Percentiles rank a stretch among this genome's conserved stretches.
These are phyloP conservation scores for Aspergillus fumigatiaffinis DNA, from an alignment of 2,329 filamentous ascomycete species.

Conservation along the genomic window DNA sequence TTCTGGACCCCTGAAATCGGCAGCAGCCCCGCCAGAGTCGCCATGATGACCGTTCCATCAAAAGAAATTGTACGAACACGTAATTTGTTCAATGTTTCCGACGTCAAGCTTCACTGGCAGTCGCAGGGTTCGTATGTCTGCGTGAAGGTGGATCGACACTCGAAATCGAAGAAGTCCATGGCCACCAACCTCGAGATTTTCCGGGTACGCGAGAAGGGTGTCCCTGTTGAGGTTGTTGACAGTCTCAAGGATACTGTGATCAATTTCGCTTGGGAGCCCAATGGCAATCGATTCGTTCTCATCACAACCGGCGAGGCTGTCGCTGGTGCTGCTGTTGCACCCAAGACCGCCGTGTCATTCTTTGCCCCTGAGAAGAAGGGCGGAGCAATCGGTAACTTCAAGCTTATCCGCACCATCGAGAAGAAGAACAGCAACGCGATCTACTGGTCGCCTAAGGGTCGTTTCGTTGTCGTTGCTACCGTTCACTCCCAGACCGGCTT, in stretches of 20 bases:
- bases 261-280: constrained; percentile 99
- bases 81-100: constrained; percentile 96
- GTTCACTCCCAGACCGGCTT: constrained; percentile 90
- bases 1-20: constrained; percentile 99
- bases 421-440: constrained; percentile 99
- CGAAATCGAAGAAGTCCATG: constrained; percentile 97
- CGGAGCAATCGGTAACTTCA: constrained; percentile 81
- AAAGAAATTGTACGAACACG: constrained; percentile 92
- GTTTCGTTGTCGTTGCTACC: constrained; percentile 91
- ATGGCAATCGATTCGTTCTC: constrained; percentile 93
- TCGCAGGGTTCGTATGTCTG: constrained; percentile 90
- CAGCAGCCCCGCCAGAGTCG: constrained; percentile 96
- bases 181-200: constrained; percentile 98
- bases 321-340: constrained; percentile 72
- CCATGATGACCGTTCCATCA: constrained; percentile 90
- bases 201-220: constrained; percentile 93
- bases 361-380: constrained; percentile 98
- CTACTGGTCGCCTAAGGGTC: constrained; percentile 95
- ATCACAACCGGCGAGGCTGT: constrained; percentile 89
- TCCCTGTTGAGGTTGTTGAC: constrained; percentile 96
- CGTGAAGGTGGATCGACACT: constrained; percentile 97
- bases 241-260: constrained; percentile 98
- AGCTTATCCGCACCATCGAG: constrained; percentile 87
- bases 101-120: constrained; percentile 98
- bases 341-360: constrained; percentile 93